Base-by-base conservation (phyloP, 441 rosid species). In the Syzygium malaccense region DNA sequence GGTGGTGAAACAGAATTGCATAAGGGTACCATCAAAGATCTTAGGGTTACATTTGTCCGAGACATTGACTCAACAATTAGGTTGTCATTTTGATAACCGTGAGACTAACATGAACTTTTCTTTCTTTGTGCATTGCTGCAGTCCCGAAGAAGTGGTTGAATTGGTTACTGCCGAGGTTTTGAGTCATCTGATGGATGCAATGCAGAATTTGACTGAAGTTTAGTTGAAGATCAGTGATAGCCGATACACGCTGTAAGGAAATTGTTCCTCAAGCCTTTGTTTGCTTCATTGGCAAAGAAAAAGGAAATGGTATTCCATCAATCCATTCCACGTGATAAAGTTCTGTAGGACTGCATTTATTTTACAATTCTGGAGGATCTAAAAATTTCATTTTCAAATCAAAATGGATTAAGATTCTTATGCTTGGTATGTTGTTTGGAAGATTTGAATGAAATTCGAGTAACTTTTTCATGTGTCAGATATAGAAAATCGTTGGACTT, bases 161-260 rank as follows among this genome's bases (percentile, higher is more conserved):
- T 25, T 57, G n/a, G 25, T 57, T 57, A 57, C 25, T 57, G 62
- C 14, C 10, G 62, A 57, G 62, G 12, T 57, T 25, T 25, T 57
- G 62, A 23, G 10, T 57, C 62, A 57, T 57, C 62, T 0, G 28
- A 57, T 57, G n/a, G n/a, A 57, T 57, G 62, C n/a, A 10, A 13
- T 57, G 28, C n/a, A 57, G 0, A 57, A 57, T 25, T 57, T 57
- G 62, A 25, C 14, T 25, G 14, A 4, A 0, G 14, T 10, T 57
- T 57, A 25, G 14, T 28, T 57, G 62, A 57, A 57, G 62, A 0
- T 57, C n/a, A 2, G 62, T 57, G 62, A 57, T 57, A 57, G n/a
- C n/a, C 7, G 62, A 57, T 4, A 0, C n/a, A 3, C 0, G n/a
- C 62, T 0, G 62, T 25, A 57, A 57, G 62, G n/a, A 57, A 25